Conservation (phyloP, 139 green algal genomes). For the Closterium sp. region DNA sequence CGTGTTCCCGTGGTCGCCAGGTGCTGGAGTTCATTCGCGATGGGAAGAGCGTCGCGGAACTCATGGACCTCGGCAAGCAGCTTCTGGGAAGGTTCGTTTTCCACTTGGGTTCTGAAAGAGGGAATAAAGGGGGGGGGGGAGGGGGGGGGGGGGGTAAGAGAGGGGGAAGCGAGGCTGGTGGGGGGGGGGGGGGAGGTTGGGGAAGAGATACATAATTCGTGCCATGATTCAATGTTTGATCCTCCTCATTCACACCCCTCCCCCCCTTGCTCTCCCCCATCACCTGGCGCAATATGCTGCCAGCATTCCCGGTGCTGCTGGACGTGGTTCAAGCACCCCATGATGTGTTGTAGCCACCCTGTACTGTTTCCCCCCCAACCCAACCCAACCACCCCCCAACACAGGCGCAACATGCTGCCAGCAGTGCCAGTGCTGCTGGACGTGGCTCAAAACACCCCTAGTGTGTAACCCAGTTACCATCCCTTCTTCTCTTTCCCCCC, state of each 20-base stretch:
- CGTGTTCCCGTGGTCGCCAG: constrained; percentile 7
- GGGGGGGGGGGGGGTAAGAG: too few relatives aligned
- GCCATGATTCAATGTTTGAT: too few relatives aligned
- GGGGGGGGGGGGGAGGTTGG: too few relatives aligned
- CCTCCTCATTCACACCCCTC: too few relatives aligned
- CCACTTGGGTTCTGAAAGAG: too few relatives aligned
- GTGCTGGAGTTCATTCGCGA: constrained; percentile 56
- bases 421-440: constrained; percentile 43
- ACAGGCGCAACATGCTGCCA: constrained; percentile 50
- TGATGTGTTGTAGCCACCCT: too few relatives aligned
- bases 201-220: too few relatives aligned
- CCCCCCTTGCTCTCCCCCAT: too few relatives aligned
- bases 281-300: constrained; percentile 50
- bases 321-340: constrained; percentile 51
- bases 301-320: constrained; percentile 41
- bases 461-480: constrained; percentile 23
- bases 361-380: too few relatives aligned
- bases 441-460: constrained; percentile 53
- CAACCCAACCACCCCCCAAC: background rate
- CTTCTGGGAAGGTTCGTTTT: constrained; percentile 49
- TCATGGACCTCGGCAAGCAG: constrained; percentile 50
- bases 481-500: too few relatives aligned
- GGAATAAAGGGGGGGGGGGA: too few relatives aligned
- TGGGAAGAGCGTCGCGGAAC: constrained; percentile 51
- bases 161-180: too few relatives aligned